A percentile compares a stretch with the other conserved stretches of the same genome.
Conservation (phyloP, 169 alveolate species). For the Plasmodium fragile region DNA sequence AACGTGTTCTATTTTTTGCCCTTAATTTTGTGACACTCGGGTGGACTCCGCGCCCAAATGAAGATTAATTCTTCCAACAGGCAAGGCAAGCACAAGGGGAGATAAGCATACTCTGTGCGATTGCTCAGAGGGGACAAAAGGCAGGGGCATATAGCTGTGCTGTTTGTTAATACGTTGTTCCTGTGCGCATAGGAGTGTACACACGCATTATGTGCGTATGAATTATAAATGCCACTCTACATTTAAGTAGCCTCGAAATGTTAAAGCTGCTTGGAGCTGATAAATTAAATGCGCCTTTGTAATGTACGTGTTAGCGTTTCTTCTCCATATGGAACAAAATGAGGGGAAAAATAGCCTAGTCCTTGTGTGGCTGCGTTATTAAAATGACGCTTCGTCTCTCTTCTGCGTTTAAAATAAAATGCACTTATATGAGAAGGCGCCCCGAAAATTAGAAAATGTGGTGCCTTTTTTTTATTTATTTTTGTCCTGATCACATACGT, state of each 20-base stretch:
- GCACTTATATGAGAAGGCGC: neutral
- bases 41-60: neutral
- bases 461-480: neutral
- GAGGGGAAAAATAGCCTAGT: neutral
- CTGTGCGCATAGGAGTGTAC: neutral
- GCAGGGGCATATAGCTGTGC: neutral
- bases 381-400: neutral
- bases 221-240: neutral
- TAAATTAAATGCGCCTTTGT: neutral
- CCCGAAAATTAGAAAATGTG: neutral
- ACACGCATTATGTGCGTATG: slow-evolving; percentile 1
- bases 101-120: neutral
- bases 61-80: neutral
- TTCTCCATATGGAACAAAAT: neutral
- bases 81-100: neutral
- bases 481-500: neutral
- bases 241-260: neutral
- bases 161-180: neutral
- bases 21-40: neutral
- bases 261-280: neutral
- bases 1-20: neutral
- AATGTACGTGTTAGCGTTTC: neutral
- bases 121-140: neutral
- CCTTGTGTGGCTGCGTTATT: neutral
- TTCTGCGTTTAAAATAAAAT: neutral